phyloP scores from a whole-genome alignment of 305 asterid genomes.

The Rubia balearica region DNA sequence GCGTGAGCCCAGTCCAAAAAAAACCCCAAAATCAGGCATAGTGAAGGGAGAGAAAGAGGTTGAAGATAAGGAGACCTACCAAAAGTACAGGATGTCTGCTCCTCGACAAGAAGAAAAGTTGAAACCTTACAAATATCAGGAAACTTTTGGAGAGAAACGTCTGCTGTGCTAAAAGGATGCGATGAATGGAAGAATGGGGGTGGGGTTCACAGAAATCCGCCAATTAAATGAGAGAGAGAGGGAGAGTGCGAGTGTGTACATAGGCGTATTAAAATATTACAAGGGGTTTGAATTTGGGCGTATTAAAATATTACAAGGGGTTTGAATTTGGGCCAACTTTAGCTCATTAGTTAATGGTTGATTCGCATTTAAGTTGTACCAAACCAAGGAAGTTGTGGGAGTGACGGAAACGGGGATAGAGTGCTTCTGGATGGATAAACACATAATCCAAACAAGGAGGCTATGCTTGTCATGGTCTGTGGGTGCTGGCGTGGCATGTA shows the following conservation, averaged over 20 bases:
- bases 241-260: background rate
- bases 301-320: too few species aligned
- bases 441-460: background rate
- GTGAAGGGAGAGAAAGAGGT: background rate
- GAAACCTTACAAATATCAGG: background rate
- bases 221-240: background rate
- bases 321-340: too few species aligned
- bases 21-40: background rate
- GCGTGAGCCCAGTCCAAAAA: conserved; percentile 3
- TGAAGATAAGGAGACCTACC: background rate
- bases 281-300: too few species aligned
- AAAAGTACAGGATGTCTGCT: conserved; percentile 9
- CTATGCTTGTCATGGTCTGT: background rate
- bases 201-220: background rate
- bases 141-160: background rate
- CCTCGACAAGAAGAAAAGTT: background rate
- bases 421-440: background rate
- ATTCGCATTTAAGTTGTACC: too few species aligned
- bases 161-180: too few species aligned
- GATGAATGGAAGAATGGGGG: background rate
- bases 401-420: background rate
- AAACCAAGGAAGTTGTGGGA: background rate
- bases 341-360: background rate
- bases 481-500: conserved; percentile 8
- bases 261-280: too few species aligned